phyloP scores from a whole-genome alignment of 2,329 filamentous ascomycete genomes.

The Colletotrichum lentis region DNA sequence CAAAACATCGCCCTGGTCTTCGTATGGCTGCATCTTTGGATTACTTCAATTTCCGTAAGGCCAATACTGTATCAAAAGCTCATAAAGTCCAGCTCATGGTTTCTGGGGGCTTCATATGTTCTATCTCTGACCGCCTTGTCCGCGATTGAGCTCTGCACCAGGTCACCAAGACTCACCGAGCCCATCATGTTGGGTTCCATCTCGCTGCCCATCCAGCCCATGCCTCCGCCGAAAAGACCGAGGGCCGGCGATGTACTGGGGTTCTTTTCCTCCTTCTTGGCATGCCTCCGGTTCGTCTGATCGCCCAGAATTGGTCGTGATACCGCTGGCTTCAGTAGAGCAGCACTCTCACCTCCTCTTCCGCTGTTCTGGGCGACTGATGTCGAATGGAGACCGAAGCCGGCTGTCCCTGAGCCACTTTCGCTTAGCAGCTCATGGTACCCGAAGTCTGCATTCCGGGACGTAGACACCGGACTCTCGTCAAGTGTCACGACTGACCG shows the following conservation, averaged over 20 bases:
- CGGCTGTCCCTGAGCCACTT: constrained; percentile 42
- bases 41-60: not conserved
- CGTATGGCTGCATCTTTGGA: too few species aligned
- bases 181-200: constrained; percentile 40
- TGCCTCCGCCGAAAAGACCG: constrained; percentile 11
- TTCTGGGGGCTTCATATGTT: constrained; percentile 41
- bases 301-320: not conserved
- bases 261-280: not conserved
- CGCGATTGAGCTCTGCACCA: constrained; percentile 43
- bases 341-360: not conserved
- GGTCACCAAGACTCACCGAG: constrained; percentile 46
- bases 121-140: constrained; percentile 41
- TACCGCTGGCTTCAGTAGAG: not conserved
- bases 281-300: not conserved
- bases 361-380: not conserved
- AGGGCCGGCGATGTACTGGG: not conserved
- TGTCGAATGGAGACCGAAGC: not conserved
- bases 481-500: constrained; percentile 44
- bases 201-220: constrained; percentile 43
- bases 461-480: constrained; percentile 26
- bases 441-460: constrained; percentile 27
- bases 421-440: constrained; percentile 43
- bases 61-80: constrained; percentile 41
- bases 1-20: not conserved
- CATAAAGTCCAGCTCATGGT: constrained; percentile 53